phyloP scores from a whole-genome alignment of 108 stramenopile genomes.

The Epithemia pelagica region DNA sequence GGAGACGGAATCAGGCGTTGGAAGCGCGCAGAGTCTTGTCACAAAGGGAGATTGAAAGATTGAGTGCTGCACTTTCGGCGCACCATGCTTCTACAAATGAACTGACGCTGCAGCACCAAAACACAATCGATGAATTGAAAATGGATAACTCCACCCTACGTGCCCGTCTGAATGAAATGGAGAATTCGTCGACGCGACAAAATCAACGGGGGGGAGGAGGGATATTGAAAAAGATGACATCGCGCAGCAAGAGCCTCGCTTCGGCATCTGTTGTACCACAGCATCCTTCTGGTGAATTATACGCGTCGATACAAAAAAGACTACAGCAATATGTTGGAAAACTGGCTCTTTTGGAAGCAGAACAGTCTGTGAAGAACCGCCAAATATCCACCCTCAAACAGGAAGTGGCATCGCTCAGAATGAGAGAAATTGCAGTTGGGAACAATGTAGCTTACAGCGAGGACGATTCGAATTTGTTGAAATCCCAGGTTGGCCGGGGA shows the following conservation, averaged over 20 bases:
- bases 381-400: conserved; percentile 7
- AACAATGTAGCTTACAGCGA: too few relatives aligned
- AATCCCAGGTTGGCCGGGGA: too few relatives aligned
- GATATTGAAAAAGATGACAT: too few relatives aligned
- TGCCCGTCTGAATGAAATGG: not conserved
- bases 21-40: conserved; percentile 5
- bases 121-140: conserved; percentile 2
- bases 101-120: too few relatives aligned
- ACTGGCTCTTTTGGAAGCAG: not conserved
- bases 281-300: too few relatives aligned
- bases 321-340: not conserved
- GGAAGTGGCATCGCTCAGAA: not conserved
- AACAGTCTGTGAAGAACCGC: not conserved
- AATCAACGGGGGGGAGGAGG: too few relatives aligned
- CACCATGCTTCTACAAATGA: not conserved
- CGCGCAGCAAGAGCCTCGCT: too few relatives aligned
- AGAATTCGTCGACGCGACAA: not conserved
- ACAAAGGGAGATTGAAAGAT: not conserved
- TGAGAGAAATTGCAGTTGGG: not conserved
- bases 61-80: not conserved
- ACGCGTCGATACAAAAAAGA: conserved; percentile 3
- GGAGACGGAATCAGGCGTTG: conserved; percentile 7
- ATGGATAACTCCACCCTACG: conserved; percentile 6
- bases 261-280: not conserved
- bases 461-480: too few relatives aligned